Percentiles rank a stretch among this genome's conserved stretches.
phyloP scores from a whole-genome alignment of 805 yeast species.

The Huiozyma sinensis region DNA sequence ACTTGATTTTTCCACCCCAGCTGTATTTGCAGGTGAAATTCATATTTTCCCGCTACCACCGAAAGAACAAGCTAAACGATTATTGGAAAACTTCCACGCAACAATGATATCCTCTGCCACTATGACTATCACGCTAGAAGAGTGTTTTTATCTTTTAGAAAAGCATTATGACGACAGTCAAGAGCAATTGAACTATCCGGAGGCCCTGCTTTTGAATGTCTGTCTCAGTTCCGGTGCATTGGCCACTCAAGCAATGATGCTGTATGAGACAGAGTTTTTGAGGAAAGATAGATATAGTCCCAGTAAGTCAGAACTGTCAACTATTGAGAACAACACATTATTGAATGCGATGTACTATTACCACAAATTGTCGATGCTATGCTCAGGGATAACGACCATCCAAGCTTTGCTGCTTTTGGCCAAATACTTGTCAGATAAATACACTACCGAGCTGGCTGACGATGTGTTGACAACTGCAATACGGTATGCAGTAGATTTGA shows the following conservation, averaged over 20 bases:
- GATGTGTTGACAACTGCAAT: conserved; percentile 37
- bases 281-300: conserved; percentile 16
- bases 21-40: conserved; percentile 7
- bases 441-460: conserved; percentile 34
- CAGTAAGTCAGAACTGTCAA: conserved; percentile 15
- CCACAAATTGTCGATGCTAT: conserved; percentile 37
- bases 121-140: conserved; percentile 11
- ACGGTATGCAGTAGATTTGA: conserved; percentile 46
- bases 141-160: conserved; percentile 10
- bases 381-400: conserved; percentile 42
- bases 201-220: conserved; percentile 17
- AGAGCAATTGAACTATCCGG: conserved; percentile 16
- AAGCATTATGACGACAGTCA: conserved; percentile 12
- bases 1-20: conserved; percentile 18
- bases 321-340: conserved; percentile 24
- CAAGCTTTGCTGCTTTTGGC: conserved; percentile 43
- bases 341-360: conserved; percentile 41
- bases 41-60: conserved; percentile 17
- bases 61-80: conserved; percentile 13
- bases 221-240: conserved; percentile 16
- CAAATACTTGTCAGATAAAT: conserved; percentile 26
- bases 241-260: conserved; percentile 7
- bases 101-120: conserved; percentile 13
- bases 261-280: conserved; percentile 10
- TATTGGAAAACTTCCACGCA: conserved; percentile 15